Base-by-base conservation (phyloP, 2,329 filamentous ascomycete genomes). In the Penicillium palitans region DNA sequence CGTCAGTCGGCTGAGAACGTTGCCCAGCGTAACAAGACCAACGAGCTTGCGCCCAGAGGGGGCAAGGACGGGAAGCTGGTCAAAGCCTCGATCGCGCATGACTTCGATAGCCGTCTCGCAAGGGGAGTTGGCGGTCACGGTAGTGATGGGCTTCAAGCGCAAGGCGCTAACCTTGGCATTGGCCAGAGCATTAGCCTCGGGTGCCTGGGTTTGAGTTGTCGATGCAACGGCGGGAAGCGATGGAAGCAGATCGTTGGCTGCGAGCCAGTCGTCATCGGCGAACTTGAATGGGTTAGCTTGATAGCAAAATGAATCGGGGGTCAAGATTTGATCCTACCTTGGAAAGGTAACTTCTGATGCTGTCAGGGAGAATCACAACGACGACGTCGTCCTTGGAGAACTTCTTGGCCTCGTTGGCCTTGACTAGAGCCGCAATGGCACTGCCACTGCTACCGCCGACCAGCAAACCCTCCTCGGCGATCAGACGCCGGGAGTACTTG, bases 81-180 rank as follows among this genome's bases (percentile, higher is more conserved):
- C 96, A 74, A 97, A 99, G 62, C 92, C 91, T 80, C 95, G 96
- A 72, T 99, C 95, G 66, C 93, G 91, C 95, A 99, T 98, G 61
- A 90, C 93, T 80, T 99, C 95, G 65, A 98, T 92, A 53, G 96
- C 95, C 65, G 93, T 90, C 62, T 90, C 84, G 78, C 93, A 96
- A 3, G 85, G 77, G 33, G 88, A 88, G 53, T 83, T 83, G 29
- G 87, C 83, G 25, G 87, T 80, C 55, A 99, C 85, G 9, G 93
- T 96, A 27, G 92, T 96, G 58, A 99, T 90, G 37, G 95, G 95
- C 80, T 97, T 99, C 59, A 99, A 83, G 61, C 93, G 87, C 17
- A 99, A 87, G 33, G 89, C 85, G 41, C 87, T 84, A 68, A 99
- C 89, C 41, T 90, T 96, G 42, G 90, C 91, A 57, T 86, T 86